Base-by-base conservation (phyloP, 306 rosid genomes). In the Mimosa pudica region DNA sequence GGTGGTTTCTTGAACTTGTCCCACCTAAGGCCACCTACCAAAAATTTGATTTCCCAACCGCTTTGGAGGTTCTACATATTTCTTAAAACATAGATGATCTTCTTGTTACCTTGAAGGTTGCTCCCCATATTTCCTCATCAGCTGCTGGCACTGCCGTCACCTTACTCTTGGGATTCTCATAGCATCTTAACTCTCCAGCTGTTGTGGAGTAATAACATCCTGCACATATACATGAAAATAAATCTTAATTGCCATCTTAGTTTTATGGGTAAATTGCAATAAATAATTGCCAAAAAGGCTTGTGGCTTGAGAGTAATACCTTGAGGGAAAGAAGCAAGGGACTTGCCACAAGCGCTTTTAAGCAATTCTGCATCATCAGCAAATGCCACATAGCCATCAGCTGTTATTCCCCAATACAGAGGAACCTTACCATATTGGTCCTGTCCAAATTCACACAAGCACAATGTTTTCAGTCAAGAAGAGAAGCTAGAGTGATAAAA, bases 281-380 rank as follows among this genome's bases (percentile, higher is more conserved):
- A 20, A 54, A 52, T 52, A 52, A 24, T n/a, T 17, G 18, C 61
- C 61, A 55, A 55, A 17, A 55, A 55, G 7, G 61, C 30, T 24
- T 24, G 30, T 24, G 0, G 10, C 61, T 55, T 55, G 10, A 17
- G 30, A 55, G n/a, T n/a, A 55, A 55, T 55, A 92, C 99, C 99
- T 96, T 91, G 93, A 86, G 99, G 99, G 76, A 96, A 96, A 75
- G 99, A 91, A 80, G 99, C 99, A 72, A 96, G 97, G 16, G 99
- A 96, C 91, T 96, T 96, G 89, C 99, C 99, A 82, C 99, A 96
- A 69, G 97, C 84, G 70, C 96, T 94, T 80, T 93, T 93, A 8
- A 96, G 98, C 84, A 96, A 76, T 12, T 91, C 98, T 2, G 97
- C 93, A 80, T 91, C 88, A 71, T 96, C 91, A 81, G 98, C 95